A percentile compares a stretch with the other conserved stretches of the same genome.
phyloP scores from a whole-genome alignment of 148 eudicot genomes.

The Talinum fruticosum region DNA sequence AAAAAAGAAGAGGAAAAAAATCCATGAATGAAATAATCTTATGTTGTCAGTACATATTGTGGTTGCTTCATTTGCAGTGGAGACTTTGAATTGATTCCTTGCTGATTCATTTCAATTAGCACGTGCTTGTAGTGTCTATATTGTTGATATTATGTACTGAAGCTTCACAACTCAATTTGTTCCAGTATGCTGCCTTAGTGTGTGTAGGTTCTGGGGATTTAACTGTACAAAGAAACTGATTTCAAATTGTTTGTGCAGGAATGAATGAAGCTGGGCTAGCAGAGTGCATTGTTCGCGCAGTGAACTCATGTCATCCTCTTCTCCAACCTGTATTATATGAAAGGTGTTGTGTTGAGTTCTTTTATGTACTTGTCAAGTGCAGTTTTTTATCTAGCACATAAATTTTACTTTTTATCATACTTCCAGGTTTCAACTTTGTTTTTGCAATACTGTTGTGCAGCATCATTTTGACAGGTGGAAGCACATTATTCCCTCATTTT shows the following conservation, averaged over 20 bases:
- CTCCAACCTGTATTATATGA: constrained; percentile 94
- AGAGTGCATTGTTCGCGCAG: constrained; percentile 90
- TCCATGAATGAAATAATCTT: neutral
- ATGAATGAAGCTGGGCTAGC: constrained; percentile 78
- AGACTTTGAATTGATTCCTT: too few relatives aligned
- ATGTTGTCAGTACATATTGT: too few relatives aligned
- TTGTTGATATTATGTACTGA: neutral
- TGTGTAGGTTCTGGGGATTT: neutral
- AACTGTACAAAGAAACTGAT: neutral
- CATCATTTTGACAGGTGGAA: constrained; percentile 95
- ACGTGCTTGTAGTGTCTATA: too few relatives aligned
- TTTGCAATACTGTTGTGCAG: constrained; percentile 40
- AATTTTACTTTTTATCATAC: neutral
- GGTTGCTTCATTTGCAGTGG: too few relatives aligned
- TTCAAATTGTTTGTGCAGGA: constrained; percentile 24
- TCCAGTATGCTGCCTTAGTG: neutral
- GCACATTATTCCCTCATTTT: constrained; percentile 86
- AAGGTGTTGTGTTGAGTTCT: constrained; percentile 45
- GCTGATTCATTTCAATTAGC: too few relatives aligned
- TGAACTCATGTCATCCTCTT: constrained; percentile 81
- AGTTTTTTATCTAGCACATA: neutral
- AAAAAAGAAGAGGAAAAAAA: neutral
- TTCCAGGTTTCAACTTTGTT: neutral
- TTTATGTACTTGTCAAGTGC: neutral
- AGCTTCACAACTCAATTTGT: neutral